These are phyloP conservation scores for Colletotrichum sp. DNA, from an alignment of 2,329 filamentous ascomycete genomes.

Conservation along the genomic window DNA sequence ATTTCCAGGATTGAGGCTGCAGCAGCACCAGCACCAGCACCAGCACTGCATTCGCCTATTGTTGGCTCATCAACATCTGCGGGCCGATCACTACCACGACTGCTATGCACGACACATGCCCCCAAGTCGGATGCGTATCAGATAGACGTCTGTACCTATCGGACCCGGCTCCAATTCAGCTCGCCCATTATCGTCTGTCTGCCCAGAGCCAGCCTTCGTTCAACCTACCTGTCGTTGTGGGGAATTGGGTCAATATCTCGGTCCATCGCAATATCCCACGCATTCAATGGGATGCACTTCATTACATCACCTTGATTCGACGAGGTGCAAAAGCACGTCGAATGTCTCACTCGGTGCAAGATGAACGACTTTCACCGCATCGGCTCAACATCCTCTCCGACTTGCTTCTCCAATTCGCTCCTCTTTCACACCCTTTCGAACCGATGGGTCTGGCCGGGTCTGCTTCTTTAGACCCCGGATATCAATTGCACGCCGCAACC, in stretches of 20 bases:
- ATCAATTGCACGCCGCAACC: background rate
- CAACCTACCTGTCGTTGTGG: background rate
- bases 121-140: conserved; percentile 8
- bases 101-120: conserved; percentile 18
- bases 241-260: background rate
- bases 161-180: background rate
- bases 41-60: conserved; percentile 12
- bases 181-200: background rate
- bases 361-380: background rate
- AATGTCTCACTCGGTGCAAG: background rate
- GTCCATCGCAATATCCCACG: conserved; percentile 14
- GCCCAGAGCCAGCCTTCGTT: background rate
- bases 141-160: background rate
- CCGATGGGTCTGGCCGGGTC: background rate
- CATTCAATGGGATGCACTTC: background rate
- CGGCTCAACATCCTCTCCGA: background rate
- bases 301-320: conserved; percentile 1
- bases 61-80: background rate
- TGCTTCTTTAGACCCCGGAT: conserved; percentile 1
- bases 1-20: conserved; percentile 12
- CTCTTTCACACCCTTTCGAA: conserved; percentile 9
- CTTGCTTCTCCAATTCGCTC: background rate
- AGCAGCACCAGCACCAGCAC: background rate
- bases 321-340: background rate
- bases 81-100: conserved; percentile 9